Percentiles rank a stretch among this genome's conserved stretches.
Conservation (phyloP, 2,329 filamentous ascomycete genomes). For the Bipolaris zeicola region DNA sequence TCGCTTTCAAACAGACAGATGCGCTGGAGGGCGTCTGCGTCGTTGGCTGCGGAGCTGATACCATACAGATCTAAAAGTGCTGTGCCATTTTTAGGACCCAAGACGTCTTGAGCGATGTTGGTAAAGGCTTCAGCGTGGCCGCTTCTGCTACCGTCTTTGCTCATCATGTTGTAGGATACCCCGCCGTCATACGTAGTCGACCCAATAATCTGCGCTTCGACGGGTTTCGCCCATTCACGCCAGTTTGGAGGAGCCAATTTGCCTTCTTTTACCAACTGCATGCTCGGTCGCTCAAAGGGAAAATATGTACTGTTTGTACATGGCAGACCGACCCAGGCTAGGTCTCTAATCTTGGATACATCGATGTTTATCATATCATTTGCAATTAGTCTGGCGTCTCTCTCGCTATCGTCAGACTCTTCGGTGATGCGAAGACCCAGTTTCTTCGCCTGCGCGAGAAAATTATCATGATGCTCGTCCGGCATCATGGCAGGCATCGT, state of each 20-base stretch:
- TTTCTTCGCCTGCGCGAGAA: constrained; percentile 11
- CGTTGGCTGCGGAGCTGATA: background rate
- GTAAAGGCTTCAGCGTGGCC: constrained; percentile 9
- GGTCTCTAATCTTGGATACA: constrained; percentile 12
- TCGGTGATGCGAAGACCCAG: constrained; percentile 6
- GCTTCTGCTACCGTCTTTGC: constrained; percentile 9
- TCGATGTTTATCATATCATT: constrained; percentile 14
- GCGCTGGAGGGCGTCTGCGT: constrained; percentile 17
- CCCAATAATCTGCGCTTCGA: constrained; percentile 20
- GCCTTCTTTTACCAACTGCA: constrained; percentile 7
- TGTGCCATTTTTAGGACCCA: constrained; percentile 1
- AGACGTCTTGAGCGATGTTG: constrained; percentile 4
- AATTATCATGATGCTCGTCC: constrained; percentile 17
- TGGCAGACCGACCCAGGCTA: constrained; percentile 22
- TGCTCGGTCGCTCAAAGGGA: constrained; percentile 14
- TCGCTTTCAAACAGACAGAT: constrained; percentile 28
- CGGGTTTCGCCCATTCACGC: constrained; percentile 8
- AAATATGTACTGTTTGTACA: constrained; percentile 17
- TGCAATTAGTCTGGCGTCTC: background rate
- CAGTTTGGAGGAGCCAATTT: background rate
- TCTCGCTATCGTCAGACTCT: background rate
- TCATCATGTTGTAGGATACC: constrained; percentile 27
- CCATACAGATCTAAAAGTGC: constrained; percentile 11
- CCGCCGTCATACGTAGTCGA: constrained; percentile 25
- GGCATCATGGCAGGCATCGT: constrained; percentile 23